These are phyloP conservation scores for Kodamaea nitidulidarum DNA, from an alignment of 805 yeast genomes.

Conservation along the genomic window DNA sequence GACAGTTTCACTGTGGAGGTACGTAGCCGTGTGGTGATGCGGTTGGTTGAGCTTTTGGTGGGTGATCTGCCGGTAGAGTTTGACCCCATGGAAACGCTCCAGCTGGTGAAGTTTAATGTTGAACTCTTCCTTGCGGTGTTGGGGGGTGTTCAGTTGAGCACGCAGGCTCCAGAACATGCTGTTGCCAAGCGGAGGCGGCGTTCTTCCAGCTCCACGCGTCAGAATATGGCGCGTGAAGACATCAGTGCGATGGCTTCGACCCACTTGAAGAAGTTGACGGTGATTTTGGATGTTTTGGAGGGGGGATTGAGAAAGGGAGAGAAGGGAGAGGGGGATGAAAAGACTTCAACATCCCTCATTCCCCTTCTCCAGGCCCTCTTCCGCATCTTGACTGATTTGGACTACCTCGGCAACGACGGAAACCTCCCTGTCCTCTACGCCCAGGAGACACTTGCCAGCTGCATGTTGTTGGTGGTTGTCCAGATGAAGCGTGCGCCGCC, in stretches of 20 bases:
- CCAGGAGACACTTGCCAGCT: conserved; percentile 84
- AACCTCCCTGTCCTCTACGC: conserved; percentile 86
- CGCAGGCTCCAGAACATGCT: conserved; percentile 42
- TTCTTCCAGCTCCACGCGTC: conserved; percentile 72
- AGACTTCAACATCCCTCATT: not conserved
- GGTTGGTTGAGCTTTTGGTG: conserved; percentile 53
- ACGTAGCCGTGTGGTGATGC: conserved; percentile 50
- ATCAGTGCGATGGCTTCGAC: conserved; percentile 70
- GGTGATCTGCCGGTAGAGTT: conserved; percentile 29
- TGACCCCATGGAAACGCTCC: conserved; percentile 46
- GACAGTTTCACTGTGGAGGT: conserved; percentile 48
- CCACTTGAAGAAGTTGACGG: conserved; percentile 74
- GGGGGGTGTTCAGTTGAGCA: conserved; percentile 53
- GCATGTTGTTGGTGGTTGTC: conserved; percentile 69
- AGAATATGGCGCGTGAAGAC: conserved; percentile 67
- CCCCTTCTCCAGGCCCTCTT: conserved; percentile 48
- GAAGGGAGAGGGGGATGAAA: too few species aligned
- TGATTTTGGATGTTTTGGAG: conserved; percentile 77
- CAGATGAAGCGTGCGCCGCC: conserved; percentile 38
- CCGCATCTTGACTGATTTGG: conserved; percentile 66
- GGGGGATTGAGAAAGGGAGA: conserved; percentile 29
- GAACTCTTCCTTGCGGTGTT: conserved; percentile 58
- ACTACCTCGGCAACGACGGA: conserved; percentile 85
- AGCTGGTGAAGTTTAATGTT: conserved; percentile 51
- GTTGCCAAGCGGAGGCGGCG: conserved; percentile 77